Evolutionary conservation across 148 eudicot species (phyloP).

Genomic region (Oxyria digyna): DNA sequence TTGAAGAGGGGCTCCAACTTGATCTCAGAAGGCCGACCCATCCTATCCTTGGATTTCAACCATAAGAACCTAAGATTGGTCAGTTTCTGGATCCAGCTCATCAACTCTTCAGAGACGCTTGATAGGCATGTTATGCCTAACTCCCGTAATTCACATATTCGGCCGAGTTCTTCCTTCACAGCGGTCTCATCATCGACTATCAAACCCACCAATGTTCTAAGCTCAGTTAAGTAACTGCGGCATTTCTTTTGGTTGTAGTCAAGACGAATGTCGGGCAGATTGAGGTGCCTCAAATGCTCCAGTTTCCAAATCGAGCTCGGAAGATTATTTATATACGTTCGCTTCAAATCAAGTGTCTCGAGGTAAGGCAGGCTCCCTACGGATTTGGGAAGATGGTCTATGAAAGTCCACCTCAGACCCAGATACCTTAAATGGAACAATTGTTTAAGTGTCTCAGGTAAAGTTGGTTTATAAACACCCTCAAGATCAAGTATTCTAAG

Average conservation of each 20-base stretch:
- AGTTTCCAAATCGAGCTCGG: constrained; percentile 38
- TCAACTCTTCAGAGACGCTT: background rate
- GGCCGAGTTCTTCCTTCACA: constrained; percentile 13
- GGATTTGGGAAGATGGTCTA: constrained; percentile 33
- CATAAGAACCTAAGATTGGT: constrained; percentile 21
- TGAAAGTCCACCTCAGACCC: constrained; percentile 44
- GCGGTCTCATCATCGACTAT: constrained; percentile 15
- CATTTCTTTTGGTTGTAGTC: constrained; percentile 6
- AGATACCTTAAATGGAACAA: constrained; percentile 33
- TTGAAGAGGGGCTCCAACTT: constrained; percentile 11
- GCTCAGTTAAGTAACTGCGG: constrained; percentile 8
- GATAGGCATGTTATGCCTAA: constrained; percentile 27
- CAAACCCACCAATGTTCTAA: constrained; percentile 36
- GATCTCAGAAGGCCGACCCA: constrained; percentile 21
- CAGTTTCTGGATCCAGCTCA: constrained; percentile 19
- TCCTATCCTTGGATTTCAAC: constrained; percentile 27
- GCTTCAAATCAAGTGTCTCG: constrained; percentile 43
- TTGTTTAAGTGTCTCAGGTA: constrained; percentile 33
- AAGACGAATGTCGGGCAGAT: constrained; percentile 25
- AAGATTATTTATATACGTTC: constrained; percentile 24
- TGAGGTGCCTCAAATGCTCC: constrained; percentile 25
- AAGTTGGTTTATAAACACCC: constrained; percentile 33
- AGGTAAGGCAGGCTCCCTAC: constrained; percentile 31
- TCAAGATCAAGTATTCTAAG: constrained; percentile 48
- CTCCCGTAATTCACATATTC: constrained; percentile 21